Evolutionary conservation across 345 rosid genomes (phyloP).

Genomic region (Eutrema heterophyllum): DNA sequence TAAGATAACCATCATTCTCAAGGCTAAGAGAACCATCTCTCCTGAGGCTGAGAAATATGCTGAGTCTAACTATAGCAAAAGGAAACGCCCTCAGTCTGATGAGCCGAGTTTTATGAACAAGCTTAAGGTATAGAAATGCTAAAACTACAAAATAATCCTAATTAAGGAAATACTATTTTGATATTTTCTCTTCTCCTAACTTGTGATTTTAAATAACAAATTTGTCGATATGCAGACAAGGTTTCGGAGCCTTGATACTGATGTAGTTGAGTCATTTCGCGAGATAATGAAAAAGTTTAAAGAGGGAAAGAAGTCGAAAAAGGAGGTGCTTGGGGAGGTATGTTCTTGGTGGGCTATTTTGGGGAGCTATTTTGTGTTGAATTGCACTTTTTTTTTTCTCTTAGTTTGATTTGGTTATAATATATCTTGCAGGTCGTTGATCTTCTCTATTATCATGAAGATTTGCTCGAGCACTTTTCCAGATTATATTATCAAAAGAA

Average conservation of each 20-base stretch:
- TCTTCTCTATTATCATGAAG: conserved; percentile 23
- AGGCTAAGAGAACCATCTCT: background rate
- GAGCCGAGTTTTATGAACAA: background rate
- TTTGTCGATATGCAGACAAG: background rate
- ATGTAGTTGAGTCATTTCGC: background rate
- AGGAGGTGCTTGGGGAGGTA: background rate
- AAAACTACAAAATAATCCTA: background rate
- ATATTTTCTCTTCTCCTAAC: background rate
- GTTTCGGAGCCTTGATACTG: conserved; percentile 3
- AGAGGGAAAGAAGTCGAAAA: background rate
- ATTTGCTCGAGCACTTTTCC: conserved; percentile 6
- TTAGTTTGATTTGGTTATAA: conserved; percentile 1
- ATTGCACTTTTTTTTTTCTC: background rate
- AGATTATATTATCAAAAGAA: too few species aligned
- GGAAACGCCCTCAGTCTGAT: background rate
- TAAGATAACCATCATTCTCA: background rate
- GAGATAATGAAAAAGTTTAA: background rate
- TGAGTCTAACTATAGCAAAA: background rate
- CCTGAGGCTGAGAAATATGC: background rate
- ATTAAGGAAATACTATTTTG: background rate
- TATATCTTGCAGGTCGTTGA: background rate
- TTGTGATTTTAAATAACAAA: background rate
- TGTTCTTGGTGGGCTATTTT: background rate
- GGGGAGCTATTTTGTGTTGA: background rate
- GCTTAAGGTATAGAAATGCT: background rate